Conservation (phyloP, 306 rosid species). For the Cucumis cinereus region DNA sequence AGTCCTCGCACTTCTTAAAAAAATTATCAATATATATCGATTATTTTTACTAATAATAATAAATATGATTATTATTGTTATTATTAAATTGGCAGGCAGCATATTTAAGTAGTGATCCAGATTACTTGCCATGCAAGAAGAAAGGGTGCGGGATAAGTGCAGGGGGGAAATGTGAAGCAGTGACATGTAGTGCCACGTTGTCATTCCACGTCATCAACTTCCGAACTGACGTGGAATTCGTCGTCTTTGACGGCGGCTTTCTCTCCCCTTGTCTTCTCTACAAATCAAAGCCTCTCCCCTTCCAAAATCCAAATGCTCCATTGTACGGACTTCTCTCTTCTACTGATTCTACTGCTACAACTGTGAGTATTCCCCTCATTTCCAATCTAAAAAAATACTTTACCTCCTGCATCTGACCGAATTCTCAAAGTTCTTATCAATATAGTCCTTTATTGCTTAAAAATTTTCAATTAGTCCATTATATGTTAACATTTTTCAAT, state of each 20-base stretch:
- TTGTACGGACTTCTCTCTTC: constrained; percentile 61
- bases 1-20: no score
- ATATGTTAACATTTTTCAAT: no score
- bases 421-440: no score
- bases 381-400: no score
- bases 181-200: constrained; percentile 50
- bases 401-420: no score
- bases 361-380: constrained; percentile 20
- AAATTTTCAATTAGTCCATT: no score
- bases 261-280: constrained; percentile 36
- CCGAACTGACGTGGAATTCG: constrained; percentile 68
- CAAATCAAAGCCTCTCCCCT: constrained; percentile 31
- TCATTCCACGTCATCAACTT: constrained; percentile 74
- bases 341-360: constrained; percentile 49
- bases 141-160: constrained; percentile 22
- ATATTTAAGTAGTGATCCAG: constrained; percentile 42
- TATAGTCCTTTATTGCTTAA: no score
- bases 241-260: constrained; percentile 59
- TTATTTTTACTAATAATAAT: no score
- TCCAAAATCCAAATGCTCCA: constrained; percentile 57
- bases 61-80: no score
- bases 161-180: constrained; percentile 19
- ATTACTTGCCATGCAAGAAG: constrained; percentile 53
- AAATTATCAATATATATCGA: no score
- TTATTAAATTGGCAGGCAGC: constrained; percentile 14